phyloP scores from a whole-genome alignment of 1,284 basidiomycete genomes.

The Sparassis latifolia region DNA sequence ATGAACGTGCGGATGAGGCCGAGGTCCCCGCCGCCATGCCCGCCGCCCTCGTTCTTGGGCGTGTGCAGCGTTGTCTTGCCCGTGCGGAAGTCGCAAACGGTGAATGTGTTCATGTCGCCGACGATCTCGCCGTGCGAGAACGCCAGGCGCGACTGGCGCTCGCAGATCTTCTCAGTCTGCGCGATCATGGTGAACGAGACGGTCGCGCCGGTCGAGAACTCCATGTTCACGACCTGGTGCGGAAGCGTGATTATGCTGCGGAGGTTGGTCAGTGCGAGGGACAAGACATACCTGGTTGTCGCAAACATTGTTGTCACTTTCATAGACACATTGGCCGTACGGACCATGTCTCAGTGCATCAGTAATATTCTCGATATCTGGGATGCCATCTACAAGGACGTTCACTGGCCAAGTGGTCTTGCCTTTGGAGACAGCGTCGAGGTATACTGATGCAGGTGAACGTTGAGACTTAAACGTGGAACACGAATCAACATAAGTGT shows the following conservation, averaged over 20 bases:
- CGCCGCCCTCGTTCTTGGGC: conserved; percentile 56
- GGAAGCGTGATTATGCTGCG: conserved; percentile 27
- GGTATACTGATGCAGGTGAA: conserved; percentile 49
- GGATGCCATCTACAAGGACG: conserved; percentile 68
- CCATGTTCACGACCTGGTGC: conserved; percentile 66
- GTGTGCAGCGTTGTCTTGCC: conserved; percentile 37
- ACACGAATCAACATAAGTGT: neutral
- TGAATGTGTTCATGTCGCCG: conserved; percentile 73
- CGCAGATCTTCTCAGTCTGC: conserved; percentile 62
- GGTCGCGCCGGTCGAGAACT: conserved; percentile 72
- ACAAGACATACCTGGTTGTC: conserved; percentile 18
- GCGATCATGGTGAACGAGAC: conserved; percentile 83
- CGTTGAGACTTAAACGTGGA: conserved; percentile 5
- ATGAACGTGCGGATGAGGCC: conserved; percentile 71
- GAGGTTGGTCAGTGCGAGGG: conserved; percentile 37
- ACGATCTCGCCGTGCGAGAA: conserved; percentile 80
- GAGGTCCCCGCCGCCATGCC: conserved; percentile 77
- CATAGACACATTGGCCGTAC: conserved; percentile 83
- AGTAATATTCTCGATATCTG: conserved; percentile 74
- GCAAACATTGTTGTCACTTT: conserved; percentile 60
- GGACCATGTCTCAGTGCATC: conserved; percentile 37
- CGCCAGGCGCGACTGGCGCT: conserved; percentile 72
- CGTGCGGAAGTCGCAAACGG: conserved; percentile 73
- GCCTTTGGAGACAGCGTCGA: conserved; percentile 56
- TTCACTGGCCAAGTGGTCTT: conserved; percentile 55